Percentiles rank a stretch among this genome's conserved stretches.
Conservation (phyloP, 768 basidiomycete genomes). For the Mycena capillaripes region DNA sequence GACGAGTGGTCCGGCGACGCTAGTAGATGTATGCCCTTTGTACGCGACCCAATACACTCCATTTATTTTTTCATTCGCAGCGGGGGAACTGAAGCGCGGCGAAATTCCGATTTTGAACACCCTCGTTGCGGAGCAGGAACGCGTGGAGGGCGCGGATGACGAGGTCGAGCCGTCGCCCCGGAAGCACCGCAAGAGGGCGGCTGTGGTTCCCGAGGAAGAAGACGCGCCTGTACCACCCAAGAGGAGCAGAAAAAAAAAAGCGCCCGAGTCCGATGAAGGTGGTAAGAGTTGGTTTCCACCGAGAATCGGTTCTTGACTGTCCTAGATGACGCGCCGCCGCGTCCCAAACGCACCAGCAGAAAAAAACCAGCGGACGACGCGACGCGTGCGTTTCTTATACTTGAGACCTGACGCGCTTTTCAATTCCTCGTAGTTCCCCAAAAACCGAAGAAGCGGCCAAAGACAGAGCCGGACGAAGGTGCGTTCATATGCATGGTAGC, state of each 20-base stretch:
- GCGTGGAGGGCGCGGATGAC: neutral
- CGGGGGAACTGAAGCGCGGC: neutral
- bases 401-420: neutral
- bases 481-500: too few species aligned
- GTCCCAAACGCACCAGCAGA: constrained; percentile 25
- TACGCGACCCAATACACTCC: neutral
- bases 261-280: constrained; percentile 8
- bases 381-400: constrained; percentile 19
- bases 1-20: constrained; percentile 44
- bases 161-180: neutral
- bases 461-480: neutral
- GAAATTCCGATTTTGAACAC: neutral
- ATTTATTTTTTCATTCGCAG: neutral
- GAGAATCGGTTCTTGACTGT: neutral
- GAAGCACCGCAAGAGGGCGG: constrained; percentile 10
- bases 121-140: neutral
- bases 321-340: constrained; percentile 14
- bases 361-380: constrained; percentile 23
- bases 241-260: constrained; percentile 21
- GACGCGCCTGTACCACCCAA: constrained; percentile 19
- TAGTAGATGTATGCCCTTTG: constrained; percentile 11
- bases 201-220: neutral
- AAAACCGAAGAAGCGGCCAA: constrained; percentile 23
- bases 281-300: neutral
- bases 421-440: neutral